Base-by-base conservation (phyloP, 192 early-diverging fungal genomes). In the Chytriomyces sp. region DNA sequence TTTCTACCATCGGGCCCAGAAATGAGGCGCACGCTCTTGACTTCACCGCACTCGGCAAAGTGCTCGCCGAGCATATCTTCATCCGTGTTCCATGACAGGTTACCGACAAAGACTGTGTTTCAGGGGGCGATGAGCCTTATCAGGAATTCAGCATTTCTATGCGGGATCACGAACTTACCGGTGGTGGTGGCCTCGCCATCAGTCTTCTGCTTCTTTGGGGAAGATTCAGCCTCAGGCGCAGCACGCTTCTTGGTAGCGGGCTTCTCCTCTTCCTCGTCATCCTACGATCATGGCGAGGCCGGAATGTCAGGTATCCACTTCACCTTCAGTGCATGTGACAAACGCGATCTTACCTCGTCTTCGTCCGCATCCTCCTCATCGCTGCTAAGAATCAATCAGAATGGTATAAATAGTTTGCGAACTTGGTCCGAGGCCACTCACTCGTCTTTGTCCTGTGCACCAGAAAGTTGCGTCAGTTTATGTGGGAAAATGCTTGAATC, bases 11-110 rank as follows among this genome's bases (percentile, higher is more conserved):
- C 85, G 25, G 76, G 78, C 64, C 93, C 89, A 59, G 80, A 90
- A 59, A 93, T 89, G 62, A 98, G 88, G 54, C 94, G 90, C 28
- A 90, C 91, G 64, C 81, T 82, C 4, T 72, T 68, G 60, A 98
- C 85, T 55, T 88, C 86, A 70, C 94, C 94, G 73, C 80, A 81
- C 61, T 89, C 87, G 44, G 81, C 72, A 55, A 94, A 92, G 70
- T 78, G 79, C 39, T 80, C 75, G n/a, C 77, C 77, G 59, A 94
- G 73, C 73, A 74, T 76, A 64, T 94, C 89, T 55, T 89, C 88
- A 70, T 84, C 85, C 54, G 86, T 79, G 70, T 88, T 89, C 84
- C 83, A 94, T 41, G 90, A 85, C n/a, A 94, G 78, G 75, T 86
- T 85, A 57, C 93, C 93, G 52, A 93, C 82, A 73, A 91, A 94